phyloP scores from a whole-genome alignment of 1,284 basidiomycete species.

The Coniferiporia sulphurascens region DNA sequence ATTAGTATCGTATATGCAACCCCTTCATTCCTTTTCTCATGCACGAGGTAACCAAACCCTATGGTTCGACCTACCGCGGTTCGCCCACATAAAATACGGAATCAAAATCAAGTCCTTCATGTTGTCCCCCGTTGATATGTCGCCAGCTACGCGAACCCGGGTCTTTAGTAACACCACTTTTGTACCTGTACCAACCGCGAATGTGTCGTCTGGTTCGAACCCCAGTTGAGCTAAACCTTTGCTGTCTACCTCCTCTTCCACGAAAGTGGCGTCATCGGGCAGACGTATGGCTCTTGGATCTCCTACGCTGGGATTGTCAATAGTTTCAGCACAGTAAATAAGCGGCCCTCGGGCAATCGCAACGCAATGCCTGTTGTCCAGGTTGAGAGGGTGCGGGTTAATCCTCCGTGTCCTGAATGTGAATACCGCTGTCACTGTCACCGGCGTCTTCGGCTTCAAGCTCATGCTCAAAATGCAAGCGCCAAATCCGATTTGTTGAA shows the following conservation, averaged over 20 bases:
- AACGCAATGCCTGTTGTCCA: slow-evolving; percentile 20
- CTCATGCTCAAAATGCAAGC: neutral
- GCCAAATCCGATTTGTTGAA: neutral
- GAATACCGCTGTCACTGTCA: slow-evolving; percentile 3
- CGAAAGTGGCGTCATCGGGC: slow-evolving; percentile 1
- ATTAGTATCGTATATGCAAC: neutral
- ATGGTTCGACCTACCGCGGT: slow-evolving; percentile 20
- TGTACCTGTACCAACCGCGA: neutral
- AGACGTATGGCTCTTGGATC: slow-evolving; percentile 20
- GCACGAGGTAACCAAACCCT: slow-evolving; percentile 22
- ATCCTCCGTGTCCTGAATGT: slow-evolving; percentile 17
- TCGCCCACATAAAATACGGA: slow-evolving; percentile 23
- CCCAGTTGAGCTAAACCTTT: slow-evolving; percentile 8
- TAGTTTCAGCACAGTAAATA: slow-evolving; percentile 22
- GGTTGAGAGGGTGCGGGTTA: slow-evolving; percentile 20
- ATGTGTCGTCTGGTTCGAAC: neutral
- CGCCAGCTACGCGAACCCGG: neutral
- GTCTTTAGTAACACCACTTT: slow-evolving; percentile 4
- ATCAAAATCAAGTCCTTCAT: slow-evolving; percentile 15
- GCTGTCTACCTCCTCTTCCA: slow-evolving; percentile 11
- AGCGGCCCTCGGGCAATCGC: slow-evolving; percentile 22
- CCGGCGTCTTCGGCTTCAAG: neutral
- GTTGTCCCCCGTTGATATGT: neutral
- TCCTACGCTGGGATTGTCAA: slow-evolving; percentile 20
- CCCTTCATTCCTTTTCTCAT: neutral